phyloP scores from a whole-genome alignment of 2,329 filamentous ascomycete species.

The Aspergillus phoenicis region DNA sequence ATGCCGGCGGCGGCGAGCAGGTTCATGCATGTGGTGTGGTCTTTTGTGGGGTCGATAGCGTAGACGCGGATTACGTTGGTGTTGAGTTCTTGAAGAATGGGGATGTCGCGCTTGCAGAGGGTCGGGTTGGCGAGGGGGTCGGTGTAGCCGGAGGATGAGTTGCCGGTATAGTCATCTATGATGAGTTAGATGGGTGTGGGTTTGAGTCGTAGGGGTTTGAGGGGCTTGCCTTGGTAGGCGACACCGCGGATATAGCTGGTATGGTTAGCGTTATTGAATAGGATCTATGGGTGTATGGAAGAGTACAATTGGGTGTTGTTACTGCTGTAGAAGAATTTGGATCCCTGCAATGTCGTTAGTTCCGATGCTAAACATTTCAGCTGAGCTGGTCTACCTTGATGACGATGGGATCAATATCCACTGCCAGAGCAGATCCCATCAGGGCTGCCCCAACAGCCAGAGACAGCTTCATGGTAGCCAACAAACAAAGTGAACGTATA shows the following conservation, averaged over 20 bases:
- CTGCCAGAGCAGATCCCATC: constrained; percentile 50
- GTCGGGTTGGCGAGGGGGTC: constrained; percentile 76
- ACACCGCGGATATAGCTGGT: constrained; percentile 78
- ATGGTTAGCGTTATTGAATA: constrained; percentile 8
- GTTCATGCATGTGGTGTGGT: constrained; percentile 83
- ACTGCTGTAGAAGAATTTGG: constrained; percentile 84
- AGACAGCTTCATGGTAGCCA: constrained; percentile 21
- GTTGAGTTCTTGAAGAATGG: constrained; percentile 71
- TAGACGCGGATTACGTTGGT: constrained; percentile 95
- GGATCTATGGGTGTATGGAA: no score
- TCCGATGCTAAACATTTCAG: background rate
- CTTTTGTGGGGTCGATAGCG: constrained; percentile 74
- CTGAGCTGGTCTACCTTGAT: constrained; percentile 47
- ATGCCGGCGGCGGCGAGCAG: constrained; percentile 80
- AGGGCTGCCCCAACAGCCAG: constrained; percentile 40
- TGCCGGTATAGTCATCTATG: constrained; percentile 62
- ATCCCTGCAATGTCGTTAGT: constrained; percentile 56
- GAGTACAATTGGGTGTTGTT: constrained; percentile 67
- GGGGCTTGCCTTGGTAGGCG: constrained; percentile 71
- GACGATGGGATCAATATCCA: constrained; percentile 58
- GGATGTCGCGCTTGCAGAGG: constrained; percentile 79
- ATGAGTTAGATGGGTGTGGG: background rate
- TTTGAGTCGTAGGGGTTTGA: background rate
- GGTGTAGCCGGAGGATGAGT: constrained; percentile 63
- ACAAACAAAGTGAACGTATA: background rate